These are phyloP conservation scores for Apiospora koreana DNA, from an alignment of 2,329 filamentous ascomycete species.

Conservation along the genomic window DNA sequence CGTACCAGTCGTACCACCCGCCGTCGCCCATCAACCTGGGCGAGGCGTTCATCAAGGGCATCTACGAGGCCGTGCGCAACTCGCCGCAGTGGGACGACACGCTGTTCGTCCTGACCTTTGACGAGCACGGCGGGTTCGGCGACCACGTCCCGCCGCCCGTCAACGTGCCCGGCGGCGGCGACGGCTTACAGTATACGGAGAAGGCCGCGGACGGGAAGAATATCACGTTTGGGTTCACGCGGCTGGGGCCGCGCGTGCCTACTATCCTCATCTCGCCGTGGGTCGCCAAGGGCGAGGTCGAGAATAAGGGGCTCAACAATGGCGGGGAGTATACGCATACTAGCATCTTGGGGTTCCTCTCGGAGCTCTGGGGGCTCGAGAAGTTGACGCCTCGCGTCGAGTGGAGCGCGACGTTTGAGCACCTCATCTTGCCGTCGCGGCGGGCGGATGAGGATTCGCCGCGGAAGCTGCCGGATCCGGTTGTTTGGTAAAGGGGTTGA, in stretches of 20 bases:
- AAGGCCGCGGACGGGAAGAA: neutral
- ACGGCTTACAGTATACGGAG: neutral
- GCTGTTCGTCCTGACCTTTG: conserved; percentile 2
- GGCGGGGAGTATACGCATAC: conserved; percentile 6
- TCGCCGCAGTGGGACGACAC: conserved; percentile 11
- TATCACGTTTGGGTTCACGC: conserved; percentile 2
- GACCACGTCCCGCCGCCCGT: conserved; percentile 6
- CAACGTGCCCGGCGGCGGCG: conserved; percentile 2
- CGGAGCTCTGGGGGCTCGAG: conserved; percentile 9
- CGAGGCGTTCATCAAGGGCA: conserved; percentile 12
- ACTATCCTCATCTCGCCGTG: neutral
- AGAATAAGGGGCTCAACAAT: conserved; percentile 1
- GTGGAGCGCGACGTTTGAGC: conserved; percentile 7
- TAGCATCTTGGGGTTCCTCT: neutral
- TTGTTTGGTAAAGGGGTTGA: neutral
- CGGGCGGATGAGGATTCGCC: neutral
- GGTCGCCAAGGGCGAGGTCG: neutral
- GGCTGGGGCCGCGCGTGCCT: neutral
- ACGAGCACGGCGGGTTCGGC: conserved; percentile 9
- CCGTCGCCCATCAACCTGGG: conserved; percentile 12
- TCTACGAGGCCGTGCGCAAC: conserved; percentile 9
- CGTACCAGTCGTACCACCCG: conserved; percentile 11
- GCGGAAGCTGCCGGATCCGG: conserved; percentile 3
- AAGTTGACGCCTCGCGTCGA: neutral
- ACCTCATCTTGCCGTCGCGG: conserved; percentile 1